phyloP scores from a whole-genome alignment of 225 moss, liverwort and hornwort species.

The Physcomitrellopsis africana region DNA sequence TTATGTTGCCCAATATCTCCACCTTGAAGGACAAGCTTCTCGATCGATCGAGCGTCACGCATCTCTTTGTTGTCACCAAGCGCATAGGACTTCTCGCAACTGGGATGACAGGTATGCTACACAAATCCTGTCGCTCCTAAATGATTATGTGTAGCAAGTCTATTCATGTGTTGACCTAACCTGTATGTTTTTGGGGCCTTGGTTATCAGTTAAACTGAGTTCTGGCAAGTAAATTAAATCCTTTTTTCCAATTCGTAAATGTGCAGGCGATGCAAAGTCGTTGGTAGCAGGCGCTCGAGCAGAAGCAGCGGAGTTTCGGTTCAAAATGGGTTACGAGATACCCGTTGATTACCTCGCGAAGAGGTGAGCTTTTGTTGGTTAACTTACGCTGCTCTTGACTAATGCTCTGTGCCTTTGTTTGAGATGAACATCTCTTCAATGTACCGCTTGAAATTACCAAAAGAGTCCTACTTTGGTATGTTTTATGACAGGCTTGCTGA shows the following conservation, averaged over 20 bases:
- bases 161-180: background rate
- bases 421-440: background rate
- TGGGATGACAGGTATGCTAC: conserved; percentile 72
- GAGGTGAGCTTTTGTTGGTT: conserved; percentile 43
- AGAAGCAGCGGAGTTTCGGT: conserved; percentile 87
- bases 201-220: background rate
- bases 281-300: conserved; percentile 80
- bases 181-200: background rate
- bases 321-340: conserved; percentile 91
- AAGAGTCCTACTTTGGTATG: background rate
- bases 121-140: background rate
- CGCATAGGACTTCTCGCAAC: conserved; percentile 89
- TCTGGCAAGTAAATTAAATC: too few relatives aligned
- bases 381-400: background rate
- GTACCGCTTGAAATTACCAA: too few relatives aligned
- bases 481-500: conserved; percentile 73
- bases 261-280: conserved; percentile 82
- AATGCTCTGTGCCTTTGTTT: background rate
- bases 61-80: conserved; percentile 88
- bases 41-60: conserved; percentile 84
- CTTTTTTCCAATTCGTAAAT: background rate
- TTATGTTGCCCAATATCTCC: too few relatives aligned
- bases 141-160: background rate
- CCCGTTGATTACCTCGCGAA: conserved; percentile 90
- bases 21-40: conserved; percentile 77